phyloP scores from a whole-genome alignment of 805 yeast genomes.

The Candida suzukii region DNA sequence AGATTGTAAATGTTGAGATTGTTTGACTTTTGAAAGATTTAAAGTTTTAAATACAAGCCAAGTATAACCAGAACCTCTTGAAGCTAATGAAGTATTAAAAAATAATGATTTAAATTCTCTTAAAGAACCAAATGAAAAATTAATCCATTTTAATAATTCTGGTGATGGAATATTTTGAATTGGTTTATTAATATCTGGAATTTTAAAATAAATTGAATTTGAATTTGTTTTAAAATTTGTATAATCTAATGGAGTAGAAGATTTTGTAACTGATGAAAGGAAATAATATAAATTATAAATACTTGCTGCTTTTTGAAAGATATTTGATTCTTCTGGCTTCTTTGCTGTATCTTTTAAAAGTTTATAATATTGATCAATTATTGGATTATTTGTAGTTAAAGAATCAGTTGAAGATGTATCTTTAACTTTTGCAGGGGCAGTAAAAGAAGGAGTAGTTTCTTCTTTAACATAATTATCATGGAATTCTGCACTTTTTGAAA shows the following conservation, averaged over 20 bases:
- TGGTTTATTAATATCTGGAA: conserved; percentile 22
- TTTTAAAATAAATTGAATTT: conserved; percentile 31
- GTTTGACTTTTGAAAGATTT: conserved; percentile 7
- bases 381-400: conserved; percentile 17
- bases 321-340: conserved; percentile 35
- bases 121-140: conserved; percentile 64
- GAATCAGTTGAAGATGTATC: no score
- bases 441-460: no score
- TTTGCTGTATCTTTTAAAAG: conserved; percentile 35
- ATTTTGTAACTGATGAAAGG: conserved; percentile 32
- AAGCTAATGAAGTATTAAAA: conserved; percentile 57
- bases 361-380: conserved; percentile 23
- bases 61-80: conserved; percentile 85
- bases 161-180: conserved; percentile 15
- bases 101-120: conserved; percentile 69
- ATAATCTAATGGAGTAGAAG: neutral
- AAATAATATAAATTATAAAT: conserved; percentile 43
- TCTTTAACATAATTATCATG: neutral
- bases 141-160: conserved; percentile 39
- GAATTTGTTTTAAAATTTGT: conserved; percentile 14
- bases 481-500: no score
- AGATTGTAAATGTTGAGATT: conserved; percentile 10
- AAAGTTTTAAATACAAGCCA: conserved; percentile 68
- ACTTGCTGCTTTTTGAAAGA: conserved; percentile 38
- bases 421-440: no score